A percentile compares a stretch with the other conserved stretches of the same genome.
Evolutionary conservation across 257 asterid species (phyloP).

Genomic region (Nicotiana obtusifolia): DNA sequence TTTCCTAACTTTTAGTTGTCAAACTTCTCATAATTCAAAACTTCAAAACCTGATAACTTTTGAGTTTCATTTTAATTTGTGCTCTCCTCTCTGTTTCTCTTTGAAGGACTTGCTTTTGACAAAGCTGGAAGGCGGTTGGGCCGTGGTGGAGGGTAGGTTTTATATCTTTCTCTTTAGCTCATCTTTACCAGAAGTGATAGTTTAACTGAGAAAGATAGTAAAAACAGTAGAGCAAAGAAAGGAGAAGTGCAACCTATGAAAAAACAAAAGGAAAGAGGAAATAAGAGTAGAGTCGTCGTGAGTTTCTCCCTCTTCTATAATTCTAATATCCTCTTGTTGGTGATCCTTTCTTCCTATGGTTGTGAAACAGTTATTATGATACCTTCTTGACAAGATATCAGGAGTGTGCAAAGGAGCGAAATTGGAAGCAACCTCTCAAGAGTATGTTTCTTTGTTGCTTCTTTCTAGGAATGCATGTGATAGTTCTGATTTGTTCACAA

Average conservation of each 20-base stretch:
- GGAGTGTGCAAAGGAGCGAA: not conserved
- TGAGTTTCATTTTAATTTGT: not conserved
- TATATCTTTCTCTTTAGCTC: not conserved
- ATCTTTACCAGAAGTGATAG: not conserved
- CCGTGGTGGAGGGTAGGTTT: slow-evolving; percentile 89
- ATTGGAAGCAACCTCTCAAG: not conserved
- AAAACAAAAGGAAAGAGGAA: not conserved
- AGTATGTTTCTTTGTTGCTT: not conserved
- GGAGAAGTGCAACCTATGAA: not conserved
- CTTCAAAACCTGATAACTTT: not conserved
- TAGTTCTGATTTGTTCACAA: not conserved
- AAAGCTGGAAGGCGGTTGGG: slow-evolving; percentile 84
- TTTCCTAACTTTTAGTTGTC: slow-evolving; percentile 20
- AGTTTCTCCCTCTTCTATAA: not conserved
- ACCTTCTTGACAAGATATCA: not conserved
- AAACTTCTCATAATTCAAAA: not conserved
- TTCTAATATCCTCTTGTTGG: not conserved
- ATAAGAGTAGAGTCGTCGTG: not conserved
- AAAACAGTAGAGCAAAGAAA: too few species aligned
- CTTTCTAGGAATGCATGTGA: not conserved
- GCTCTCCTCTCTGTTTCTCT: not conserved
- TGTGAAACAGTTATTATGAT: not conserved
- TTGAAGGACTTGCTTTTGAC: slow-evolving; percentile 84
- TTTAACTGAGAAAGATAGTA: not conserved
- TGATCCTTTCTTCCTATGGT: not conserved